Conservation (phyloP, 192 early-diverging fungal genomes). For the Spinellus fusiger region DNA sequence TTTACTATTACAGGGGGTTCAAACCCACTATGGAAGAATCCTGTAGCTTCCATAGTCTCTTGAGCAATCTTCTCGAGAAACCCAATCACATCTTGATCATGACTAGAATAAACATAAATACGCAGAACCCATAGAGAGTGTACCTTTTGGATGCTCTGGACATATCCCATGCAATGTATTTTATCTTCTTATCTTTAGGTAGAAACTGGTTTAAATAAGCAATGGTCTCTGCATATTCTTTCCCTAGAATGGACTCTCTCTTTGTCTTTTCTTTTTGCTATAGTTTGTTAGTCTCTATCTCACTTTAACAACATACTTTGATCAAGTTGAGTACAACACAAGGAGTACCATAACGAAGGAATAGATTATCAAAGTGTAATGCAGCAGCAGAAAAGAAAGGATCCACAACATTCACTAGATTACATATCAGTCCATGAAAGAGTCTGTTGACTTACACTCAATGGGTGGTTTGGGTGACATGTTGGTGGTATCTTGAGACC, state of each 20-base stretch:
- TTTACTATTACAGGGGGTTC: constrained; percentile 42
- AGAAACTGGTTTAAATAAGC: constrained; percentile 89
- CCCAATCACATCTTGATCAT: constrained; percentile 83
- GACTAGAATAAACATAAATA: constrained; percentile 24
- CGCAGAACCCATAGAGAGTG: background rate
- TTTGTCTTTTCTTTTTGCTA: constrained; percentile 82
- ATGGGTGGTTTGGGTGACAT: constrained; percentile 96
- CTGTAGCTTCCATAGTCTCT: constrained; percentile 77
- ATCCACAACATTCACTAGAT: constrained; percentile 74
- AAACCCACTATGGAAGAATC: constrained; percentile 88
- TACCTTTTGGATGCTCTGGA: constrained; percentile 88
- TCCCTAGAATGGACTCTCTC: constrained; percentile 80
- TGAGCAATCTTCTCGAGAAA: constrained; percentile 85
- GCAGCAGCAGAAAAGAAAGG: constrained; percentile 91
- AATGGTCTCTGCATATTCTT: constrained; percentile 79
- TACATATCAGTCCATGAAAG: background rate
- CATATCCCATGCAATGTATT: constrained; percentile 98
- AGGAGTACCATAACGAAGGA: constrained; percentile 85
- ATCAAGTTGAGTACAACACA: constrained; percentile 93
- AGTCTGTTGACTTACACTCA: constrained; percentile 18
- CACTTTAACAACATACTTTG: constrained; percentile 46
- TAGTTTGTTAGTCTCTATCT: background rate
- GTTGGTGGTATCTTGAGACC: constrained; percentile 89
- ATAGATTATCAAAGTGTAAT: constrained; percentile 90
- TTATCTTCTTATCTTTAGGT: constrained; percentile 69